Evolutionary conservation across 768 basidiomycete genomes (phyloP).

Genomic region (Termitomyces sp.): DNA sequence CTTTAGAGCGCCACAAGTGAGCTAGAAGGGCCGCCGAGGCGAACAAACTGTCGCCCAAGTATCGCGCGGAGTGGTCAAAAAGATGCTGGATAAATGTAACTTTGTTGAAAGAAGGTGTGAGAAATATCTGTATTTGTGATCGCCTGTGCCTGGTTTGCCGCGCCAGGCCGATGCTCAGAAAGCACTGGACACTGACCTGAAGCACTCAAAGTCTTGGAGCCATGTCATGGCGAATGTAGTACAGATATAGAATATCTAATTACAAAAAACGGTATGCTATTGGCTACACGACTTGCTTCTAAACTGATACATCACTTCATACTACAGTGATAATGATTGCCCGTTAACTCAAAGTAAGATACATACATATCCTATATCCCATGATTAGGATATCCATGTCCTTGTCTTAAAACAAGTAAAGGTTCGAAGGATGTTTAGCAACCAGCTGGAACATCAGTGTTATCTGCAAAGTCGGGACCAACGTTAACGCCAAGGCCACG

Average conservation of each 20-base stretch:
- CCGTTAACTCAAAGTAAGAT: neutral
- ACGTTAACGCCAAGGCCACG: constrained; percentile 40
- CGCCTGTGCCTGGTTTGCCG: neutral
- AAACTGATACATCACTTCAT: neutral
- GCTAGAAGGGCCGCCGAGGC: constrained; percentile 1
- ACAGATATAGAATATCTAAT: neutral
- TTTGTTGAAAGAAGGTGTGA: constrained; percentile 3
- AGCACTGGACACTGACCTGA: neutral
- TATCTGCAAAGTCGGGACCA: constrained; percentile 18
- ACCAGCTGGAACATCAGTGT: constrained; percentile 21
- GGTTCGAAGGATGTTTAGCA: constrained; percentile 12
- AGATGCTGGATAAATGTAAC: neutral
- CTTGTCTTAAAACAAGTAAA: neutral
- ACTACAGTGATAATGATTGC: neutral
- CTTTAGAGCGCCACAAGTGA: constrained; percentile 4
- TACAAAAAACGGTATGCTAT: neutral
- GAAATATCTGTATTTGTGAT: constrained; percentile 2
- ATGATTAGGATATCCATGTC: neutral
- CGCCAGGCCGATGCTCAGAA: neutral
- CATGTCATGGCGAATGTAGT: neutral
- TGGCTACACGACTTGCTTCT: neutral
- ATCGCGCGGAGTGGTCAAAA: neutral
- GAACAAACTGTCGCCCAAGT: neutral
- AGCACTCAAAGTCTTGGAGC: neutral
- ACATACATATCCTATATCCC: neutral